Conservation (phyloP, 495 filamentous ascomycete genomes). For the Penicilliopsis zonata region DNA sequence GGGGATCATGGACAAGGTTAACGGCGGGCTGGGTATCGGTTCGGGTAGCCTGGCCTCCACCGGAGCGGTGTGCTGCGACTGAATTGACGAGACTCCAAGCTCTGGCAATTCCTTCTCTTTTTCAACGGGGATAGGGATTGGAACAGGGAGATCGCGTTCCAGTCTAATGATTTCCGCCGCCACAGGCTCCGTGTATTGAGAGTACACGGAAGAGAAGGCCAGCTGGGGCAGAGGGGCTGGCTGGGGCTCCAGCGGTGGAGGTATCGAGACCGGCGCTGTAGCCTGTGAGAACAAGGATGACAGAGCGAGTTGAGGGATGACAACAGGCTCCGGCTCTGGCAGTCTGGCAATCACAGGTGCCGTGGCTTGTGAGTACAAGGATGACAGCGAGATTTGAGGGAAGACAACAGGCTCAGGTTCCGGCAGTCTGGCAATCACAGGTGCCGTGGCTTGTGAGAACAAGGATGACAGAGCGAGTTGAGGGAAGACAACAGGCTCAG, state of each 20-base stretch:
- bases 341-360: constrained; percentile 2
- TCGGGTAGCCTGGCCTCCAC: constrained; percentile 10
- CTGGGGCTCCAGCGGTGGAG: constrained; percentile 21
- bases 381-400: constrained; percentile 4
- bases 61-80: not conserved
- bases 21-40: constrained; percentile 6
- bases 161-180: constrained; percentile 4
- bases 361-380: constrained; percentile 1
- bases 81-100: not conserved
- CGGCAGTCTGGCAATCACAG: constrained; percentile 12
- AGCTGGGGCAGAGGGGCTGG: constrained; percentile 13
- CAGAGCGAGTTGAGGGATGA: constrained; percentile 3
- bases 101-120: no score
- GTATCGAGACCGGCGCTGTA: constrained; percentile 14
- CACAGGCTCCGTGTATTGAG: constrained; percentile 34
- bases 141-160: no score
- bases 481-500: not conserved
- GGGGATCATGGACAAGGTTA: constrained; percentile 21
- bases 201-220: constrained; percentile 30
- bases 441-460: constrained; percentile 7
- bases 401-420: constrained; percentile 12
- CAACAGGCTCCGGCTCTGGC: constrained; percentile 3
- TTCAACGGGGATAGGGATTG: no score
- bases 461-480: constrained; percentile 6
- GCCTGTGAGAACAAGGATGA: constrained; percentile 4